Evolutionary conservation across 441 rosid species (phyloP).

Genomic region (Bocquillonia castaneifolia): DNA sequence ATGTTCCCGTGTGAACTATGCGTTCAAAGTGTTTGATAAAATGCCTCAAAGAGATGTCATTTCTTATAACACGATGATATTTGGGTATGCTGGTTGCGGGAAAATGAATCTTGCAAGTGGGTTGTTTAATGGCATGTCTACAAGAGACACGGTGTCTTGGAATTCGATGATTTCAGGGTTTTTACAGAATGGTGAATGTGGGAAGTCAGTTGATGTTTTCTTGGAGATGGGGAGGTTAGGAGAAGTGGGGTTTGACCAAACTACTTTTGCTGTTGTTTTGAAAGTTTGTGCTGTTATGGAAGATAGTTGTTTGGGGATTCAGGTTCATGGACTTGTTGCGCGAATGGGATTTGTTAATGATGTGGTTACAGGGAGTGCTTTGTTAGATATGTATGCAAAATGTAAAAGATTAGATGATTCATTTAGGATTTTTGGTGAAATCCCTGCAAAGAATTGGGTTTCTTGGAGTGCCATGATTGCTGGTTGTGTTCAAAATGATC

Average conservation of each 20-base stretch:
- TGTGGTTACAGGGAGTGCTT: conserved; percentile 71
- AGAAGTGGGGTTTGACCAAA: conserved; percentile 39
- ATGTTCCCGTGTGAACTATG: conserved; percentile 39
- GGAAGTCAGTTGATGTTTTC: conserved; percentile 43
- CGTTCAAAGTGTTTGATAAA: conserved; percentile 54
- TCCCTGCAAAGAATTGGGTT: conserved; percentile 65
- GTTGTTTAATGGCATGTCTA: conserved; percentile 49
- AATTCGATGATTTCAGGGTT: conserved; percentile 80
- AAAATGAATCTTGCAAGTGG: conserved; percentile 44
- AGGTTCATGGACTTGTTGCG: conserved; percentile 57
- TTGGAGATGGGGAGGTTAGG: conserved; percentile 46
- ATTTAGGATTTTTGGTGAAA: conserved; percentile 44
- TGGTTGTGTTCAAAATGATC: conserved; percentile 65
- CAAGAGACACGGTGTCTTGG: conserved; percentile 78
- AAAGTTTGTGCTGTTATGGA: conserved; percentile 54
- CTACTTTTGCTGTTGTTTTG: conserved; percentile 55
- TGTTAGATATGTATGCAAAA: conserved; percentile 85
- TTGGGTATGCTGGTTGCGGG: conserved; percentile 45
- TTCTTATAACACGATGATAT: conserved; percentile 67
- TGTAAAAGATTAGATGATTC: conserved; percentile 57
- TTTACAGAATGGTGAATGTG: conserved; percentile 44
- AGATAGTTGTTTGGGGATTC: conserved; percentile 43
- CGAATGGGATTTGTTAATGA: conserved; percentile 52
- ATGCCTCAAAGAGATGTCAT: conserved; percentile 60
- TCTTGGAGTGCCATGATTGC: conserved; percentile 89